Base-by-base conservation (phyloP, 352 stramenopile species). In the Pythium insidiosum region DNA sequence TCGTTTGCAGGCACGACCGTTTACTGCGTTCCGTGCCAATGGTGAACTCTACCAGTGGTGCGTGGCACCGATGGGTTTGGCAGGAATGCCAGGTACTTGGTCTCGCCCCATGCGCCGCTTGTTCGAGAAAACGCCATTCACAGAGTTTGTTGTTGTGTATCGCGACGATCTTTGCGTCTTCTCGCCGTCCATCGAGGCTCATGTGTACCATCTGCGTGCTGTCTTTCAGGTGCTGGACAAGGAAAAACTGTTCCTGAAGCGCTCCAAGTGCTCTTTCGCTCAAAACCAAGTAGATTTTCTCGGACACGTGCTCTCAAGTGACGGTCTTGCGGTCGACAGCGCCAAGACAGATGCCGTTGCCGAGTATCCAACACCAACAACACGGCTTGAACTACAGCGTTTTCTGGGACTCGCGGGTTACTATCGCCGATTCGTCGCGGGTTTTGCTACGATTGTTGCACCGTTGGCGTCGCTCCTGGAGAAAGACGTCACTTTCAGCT, bases 341-440 rank as follows among this genome's bases (percentile, higher is more conserved):
- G 18, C 31, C 11, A 65, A 66, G 31, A 47, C 38, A 5, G 18
- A 10, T 13, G 31, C 42, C 5, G 38, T 62, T 9, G 33, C 18
- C 15, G 12, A 38, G 3, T 59, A 43, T 45, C 25, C 26, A n/a
- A 15, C n/a, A 36, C 57, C 51, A 16, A 34, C 1, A 4, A 52
- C 25, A 13, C 16, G 15, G 3, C 57, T 58, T 24, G 51, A 54
- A n/a, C 18, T 52, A 1, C 30, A 53, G 29, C 36, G 50, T 12
- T 62, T 58, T 19, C 51, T 66, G 12, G 52, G 46, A n/a, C 30
- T 59, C 5, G 37, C 47, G 6, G 52, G 47, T 7, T 62, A 59
- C 31, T 66, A 66, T 45, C 42, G 47, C 2, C 44, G 45, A 6
- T 58, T 58, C 22, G 42, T 66, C 2, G 26, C 21, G 12, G 26